A percentile compares a stretch with the other conserved stretches of the same genome.
phyloP scores from a whole-genome alignment of 345 rosid species.

The Eucalyptus shirleyi region DNA sequence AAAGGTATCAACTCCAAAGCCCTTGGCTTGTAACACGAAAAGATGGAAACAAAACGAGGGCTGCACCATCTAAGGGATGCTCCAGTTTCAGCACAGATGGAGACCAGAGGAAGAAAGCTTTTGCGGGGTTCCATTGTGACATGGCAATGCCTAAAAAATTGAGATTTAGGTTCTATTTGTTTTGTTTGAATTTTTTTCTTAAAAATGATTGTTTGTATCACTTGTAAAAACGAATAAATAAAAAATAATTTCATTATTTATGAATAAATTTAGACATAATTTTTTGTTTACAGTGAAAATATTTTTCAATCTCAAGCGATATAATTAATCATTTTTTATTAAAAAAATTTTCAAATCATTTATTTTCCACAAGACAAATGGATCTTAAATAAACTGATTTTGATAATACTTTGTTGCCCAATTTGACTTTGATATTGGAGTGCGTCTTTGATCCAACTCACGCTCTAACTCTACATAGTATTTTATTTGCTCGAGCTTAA shows the following conservation, averaged over 20 bases:
- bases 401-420: not conserved
- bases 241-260: not conserved
- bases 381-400: accelerated
- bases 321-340: not conserved
- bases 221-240: not conserved
- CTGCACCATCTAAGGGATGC: not conserved
- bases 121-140: not conserved
- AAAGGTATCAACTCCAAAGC: not conserved
- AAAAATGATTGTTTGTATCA: not conserved
- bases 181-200: too few relatives aligned
- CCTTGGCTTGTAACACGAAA: not conserved
- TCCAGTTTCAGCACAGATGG: not conserved
- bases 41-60: not conserved
- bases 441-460: not conserved
- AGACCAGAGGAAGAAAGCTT: not conserved
- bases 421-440: not conserved
- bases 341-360: not conserved
- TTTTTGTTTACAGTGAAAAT: not conserved
- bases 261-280: not conserved
- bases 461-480: not conserved
- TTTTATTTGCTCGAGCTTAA: not conserved
- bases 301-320: not conserved
- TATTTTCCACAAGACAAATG: not conserved
- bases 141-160: not conserved
- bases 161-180: not conserved